A percentile compares a stretch with the other conserved stretches of the same genome.
Conservation (phyloP, 495 filamentous ascomycete species). For the Antarctomyces pellizariae region DNA sequence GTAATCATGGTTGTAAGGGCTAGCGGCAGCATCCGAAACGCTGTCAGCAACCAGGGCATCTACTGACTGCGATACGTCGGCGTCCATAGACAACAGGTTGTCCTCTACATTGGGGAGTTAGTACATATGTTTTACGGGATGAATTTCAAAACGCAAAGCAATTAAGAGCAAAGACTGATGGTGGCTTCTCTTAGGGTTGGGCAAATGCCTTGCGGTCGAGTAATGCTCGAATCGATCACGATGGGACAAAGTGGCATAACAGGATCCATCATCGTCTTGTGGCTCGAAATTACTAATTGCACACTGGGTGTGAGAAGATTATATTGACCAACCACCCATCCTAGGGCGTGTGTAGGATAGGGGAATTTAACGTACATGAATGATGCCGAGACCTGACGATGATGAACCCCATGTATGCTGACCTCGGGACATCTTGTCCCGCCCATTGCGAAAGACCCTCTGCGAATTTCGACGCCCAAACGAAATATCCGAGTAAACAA, state of each 20-base stretch:
- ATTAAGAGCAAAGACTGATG: too few relatives aligned
- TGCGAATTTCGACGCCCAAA: too few relatives aligned
- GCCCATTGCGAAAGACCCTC: too few relatives aligned
- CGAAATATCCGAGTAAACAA: too few relatives aligned
- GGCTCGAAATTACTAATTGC: slow-evolving; percentile 16
- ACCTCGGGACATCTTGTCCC: too few relatives aligned
- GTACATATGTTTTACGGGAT: too few relatives aligned
- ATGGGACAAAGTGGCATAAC: slow-evolving; percentile 21
- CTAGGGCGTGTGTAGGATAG: slow-evolving; percentile 9
- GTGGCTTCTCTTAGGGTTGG: too few relatives aligned
- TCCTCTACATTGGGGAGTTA: too few relatives aligned
- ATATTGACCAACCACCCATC: slow-evolving; percentile 25
- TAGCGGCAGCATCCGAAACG: slow-evolving; percentile 12
- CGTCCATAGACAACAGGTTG: slow-evolving; percentile 5
- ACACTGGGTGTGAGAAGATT: slow-evolving; percentile 22
- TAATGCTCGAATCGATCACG: slow-evolving; percentile 11
- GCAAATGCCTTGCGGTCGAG: too few relatives aligned
- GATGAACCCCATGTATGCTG: too few relatives aligned
- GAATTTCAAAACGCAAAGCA: too few relatives aligned
- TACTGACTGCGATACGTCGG: slow-evolving; percentile 28
- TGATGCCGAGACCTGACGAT: slow-evolving; percentile 38
- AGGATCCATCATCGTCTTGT: slow-evolving; percentile 31
- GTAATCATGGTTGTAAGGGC: too few relatives aligned
- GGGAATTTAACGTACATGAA: slow-evolving; percentile 57
- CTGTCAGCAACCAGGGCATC: slow-evolving; percentile 32